phyloP scores from a whole-genome alignment of 345 rosid genomes.

The Camelina hispida region DNA sequence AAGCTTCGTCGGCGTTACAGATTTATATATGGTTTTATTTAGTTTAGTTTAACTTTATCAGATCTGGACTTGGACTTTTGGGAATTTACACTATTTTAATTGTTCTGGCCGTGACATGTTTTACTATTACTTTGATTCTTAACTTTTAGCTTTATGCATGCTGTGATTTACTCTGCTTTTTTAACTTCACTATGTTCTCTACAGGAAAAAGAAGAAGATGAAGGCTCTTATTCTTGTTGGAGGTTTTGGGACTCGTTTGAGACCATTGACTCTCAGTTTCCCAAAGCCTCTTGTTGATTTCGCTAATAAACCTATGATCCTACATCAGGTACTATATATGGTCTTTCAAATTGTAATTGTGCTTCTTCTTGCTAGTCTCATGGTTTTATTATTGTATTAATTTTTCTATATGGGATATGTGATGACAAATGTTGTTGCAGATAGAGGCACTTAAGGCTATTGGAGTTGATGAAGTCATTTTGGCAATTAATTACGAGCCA shows the following conservation, averaged over 20 bases:
- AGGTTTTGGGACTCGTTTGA: conserved; percentile 89
- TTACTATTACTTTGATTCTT: neutral
- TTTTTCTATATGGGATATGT: neutral
- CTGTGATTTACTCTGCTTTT: neutral
- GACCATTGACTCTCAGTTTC: conserved; percentile 88
- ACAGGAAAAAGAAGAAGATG: conserved; percentile 51
- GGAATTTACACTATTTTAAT: neutral
- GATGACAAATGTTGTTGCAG: conserved; percentile 44
- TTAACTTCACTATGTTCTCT: neutral
- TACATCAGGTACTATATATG: conserved; percentile 70
- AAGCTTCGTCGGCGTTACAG: neutral
- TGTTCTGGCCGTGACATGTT: too few relatives aligned
- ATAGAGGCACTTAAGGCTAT: conserved; percentile 84
- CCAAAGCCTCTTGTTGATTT: conserved; percentile 98
- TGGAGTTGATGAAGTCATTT: conserved; percentile 88
- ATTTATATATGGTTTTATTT: too few relatives aligned
- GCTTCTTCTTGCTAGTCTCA: neutral
- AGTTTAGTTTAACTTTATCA: neutral
- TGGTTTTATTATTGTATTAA: neutral
- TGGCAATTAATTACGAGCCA: conserved; percentile 91
- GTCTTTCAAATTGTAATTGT: neutral
- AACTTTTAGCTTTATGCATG: neutral
- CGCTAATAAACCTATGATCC: conserved; percentile 93
- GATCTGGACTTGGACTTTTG: neutral
- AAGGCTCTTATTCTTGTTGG: conserved; percentile 97